Base-by-base conservation (phyloP, 1,284 basidiomycete species). In the Moesziomyces antarcticus region DNA sequence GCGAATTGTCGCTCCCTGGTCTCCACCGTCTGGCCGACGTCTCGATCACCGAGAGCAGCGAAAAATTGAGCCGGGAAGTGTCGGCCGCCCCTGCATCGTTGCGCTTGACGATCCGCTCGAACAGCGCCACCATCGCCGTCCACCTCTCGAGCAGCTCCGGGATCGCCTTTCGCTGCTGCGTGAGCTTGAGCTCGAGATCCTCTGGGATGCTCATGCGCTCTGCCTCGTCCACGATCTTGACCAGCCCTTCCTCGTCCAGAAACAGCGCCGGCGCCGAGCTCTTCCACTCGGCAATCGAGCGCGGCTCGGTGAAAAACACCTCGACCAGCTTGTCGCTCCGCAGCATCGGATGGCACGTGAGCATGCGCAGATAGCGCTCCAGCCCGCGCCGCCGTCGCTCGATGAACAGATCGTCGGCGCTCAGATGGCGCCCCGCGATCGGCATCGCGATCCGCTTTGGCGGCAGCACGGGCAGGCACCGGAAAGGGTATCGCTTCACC, bases 401-500 rank as follows among this genome's bases (percentile, higher is more conserved):
- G 45, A 77, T 66, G 59, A 77, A 77, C 6, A 57, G 30, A 42
- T 77, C 72, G 13, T 70, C 63, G 18, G 62, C 67, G 25, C 62
- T 70, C 25, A 74, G 59, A 61, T 74, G 72, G 5, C 62, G 51
- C 1, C 72, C 72, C 11, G 72, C 67, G 21, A 74, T 54, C 9
- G 72, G 72, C 45, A 74, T 56, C 13, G 68, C 55, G 11, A 79
- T 69, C 14, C 77, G 53, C 51, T 79, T 79, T 1, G 77, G 74
- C 5, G 77, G 77, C 13, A 79, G 54, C 8, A 71, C 50, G 7
- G 74, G 70, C 7, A 79, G 44, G 47, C 76, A 75, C 22, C 77
- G 71, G 50, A 79, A 79, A 1, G 77, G 77, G 24, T 74, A 79
- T 13, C 77, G 45, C 37, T 70, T 71, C n/a, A 75, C 55, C 4